These are phyloP conservation scores for Amanita pallidorosea DNA, from an alignment of 768 basidiomycete genomes.

Conservation along the genomic window DNA sequence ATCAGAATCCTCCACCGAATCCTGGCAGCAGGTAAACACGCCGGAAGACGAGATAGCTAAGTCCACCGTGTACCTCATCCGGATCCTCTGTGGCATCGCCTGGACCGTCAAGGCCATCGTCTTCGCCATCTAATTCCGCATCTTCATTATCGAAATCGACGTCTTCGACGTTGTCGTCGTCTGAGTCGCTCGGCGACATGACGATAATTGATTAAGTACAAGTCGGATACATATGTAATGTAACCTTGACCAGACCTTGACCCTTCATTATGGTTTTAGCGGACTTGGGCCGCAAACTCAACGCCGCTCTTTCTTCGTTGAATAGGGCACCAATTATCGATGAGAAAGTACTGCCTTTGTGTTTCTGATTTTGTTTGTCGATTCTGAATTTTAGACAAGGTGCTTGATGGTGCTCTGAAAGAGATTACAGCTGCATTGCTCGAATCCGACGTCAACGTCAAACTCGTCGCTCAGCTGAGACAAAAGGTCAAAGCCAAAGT, in stretches of 20 bases:
- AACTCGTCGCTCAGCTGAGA: conserved; percentile 79
- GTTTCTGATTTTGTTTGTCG: neutral
- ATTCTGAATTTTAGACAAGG: conserved; percentile 32
- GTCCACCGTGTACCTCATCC: conserved; percentile 50
- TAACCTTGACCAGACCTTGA: neutral
- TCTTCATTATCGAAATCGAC: conserved; percentile 45
- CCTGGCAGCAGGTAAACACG: conserved; percentile 21
- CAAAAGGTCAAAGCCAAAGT: conserved; percentile 89
- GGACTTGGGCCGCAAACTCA: conserved; percentile 90
- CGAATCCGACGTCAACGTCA: conserved; percentile 97
- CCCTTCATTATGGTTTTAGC: conserved; percentile 73
- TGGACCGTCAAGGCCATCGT: conserved; percentile 25
- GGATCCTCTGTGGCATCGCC: conserved; percentile 59
- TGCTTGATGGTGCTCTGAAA: conserved; percentile 88
- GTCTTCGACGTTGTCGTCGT: conserved; percentile 53
- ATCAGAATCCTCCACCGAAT: conserved; percentile 54
- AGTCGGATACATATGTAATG: neutral
- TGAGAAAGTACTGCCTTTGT: conserved; percentile 59
- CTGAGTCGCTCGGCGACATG: conserved; percentile 52
- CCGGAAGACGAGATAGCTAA: conserved; percentile 4
- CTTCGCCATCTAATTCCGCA: conserved; percentile 29
- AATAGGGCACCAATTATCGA: conserved; percentile 81
- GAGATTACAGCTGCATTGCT: conserved; percentile 90
- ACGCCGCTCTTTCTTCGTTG: conserved; percentile 85
- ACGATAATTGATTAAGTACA: neutral